Percentiles rank a stretch among this genome's conserved stretches.
Evolutionary conservation across 164 flowering plant species (phyloP).

Genomic region (Magnolia sinica): DNA sequence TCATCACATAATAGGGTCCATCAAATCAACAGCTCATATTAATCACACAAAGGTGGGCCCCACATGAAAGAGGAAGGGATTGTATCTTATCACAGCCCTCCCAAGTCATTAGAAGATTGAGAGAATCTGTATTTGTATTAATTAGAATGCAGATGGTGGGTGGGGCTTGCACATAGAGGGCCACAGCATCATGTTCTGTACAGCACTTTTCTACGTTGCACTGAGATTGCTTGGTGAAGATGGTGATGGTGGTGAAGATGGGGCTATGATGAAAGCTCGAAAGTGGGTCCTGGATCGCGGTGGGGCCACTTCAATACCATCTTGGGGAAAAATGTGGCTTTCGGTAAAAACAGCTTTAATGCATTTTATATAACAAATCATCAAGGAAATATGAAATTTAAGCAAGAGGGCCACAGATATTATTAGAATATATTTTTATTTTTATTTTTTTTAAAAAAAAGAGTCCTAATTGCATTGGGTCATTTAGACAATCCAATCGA

Average conservation of each 20-base stretch:
- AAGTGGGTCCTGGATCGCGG: conserved; percentile 66
- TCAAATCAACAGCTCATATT: too few species aligned
- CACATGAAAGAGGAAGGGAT: too few species aligned
- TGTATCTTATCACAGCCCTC: too few species aligned
- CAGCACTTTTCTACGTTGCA: conserved; percentile 48
- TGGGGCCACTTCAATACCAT: conserved; percentile 40
- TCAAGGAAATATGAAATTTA: neutral
- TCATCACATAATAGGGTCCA: too few species aligned
- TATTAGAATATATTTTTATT: neutral
- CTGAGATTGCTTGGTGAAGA: conserved; percentile 60
- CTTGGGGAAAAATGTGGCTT: conserved; percentile 74
- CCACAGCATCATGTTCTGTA: conserved; percentile 63
- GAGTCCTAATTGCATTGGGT: too few species aligned
- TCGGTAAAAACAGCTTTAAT: conserved; percentile 25
- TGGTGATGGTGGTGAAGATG: conserved; percentile 38
- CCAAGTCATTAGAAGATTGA: too few species aligned
- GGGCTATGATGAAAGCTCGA: conserved; percentile 38
- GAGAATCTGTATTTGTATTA: too few species aligned
- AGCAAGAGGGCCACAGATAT: neutral
- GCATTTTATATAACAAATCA: neutral
- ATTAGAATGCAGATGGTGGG: conserved; percentile 77
- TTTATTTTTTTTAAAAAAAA: neutral
- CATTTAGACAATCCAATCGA: too few species aligned
- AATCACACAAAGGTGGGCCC: too few species aligned
- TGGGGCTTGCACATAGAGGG: conserved; percentile 90